These are phyloP conservation scores for Cutaneotrichosporon cavernicola DNA, from an alignment of 1,284 basidiomycete species.

Conservation along the genomic window DNA sequence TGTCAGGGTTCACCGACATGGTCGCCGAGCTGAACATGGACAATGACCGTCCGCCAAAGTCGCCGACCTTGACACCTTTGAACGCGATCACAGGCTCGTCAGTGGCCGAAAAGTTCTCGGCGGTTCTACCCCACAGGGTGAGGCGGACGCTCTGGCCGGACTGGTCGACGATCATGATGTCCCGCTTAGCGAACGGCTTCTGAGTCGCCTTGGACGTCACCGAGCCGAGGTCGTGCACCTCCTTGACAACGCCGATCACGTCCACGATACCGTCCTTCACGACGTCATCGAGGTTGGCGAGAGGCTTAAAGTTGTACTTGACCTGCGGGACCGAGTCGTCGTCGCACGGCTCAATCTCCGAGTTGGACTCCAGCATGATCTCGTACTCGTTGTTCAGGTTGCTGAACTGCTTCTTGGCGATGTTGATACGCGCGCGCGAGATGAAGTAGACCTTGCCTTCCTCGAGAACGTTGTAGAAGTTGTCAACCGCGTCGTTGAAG, in stretches of 20 bases:
- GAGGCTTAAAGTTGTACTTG: slow-evolving; percentile 76
- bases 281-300: slow-evolving; percentile 64
- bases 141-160: slow-evolving; percentile 76
- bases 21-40: slow-evolving; percentile 68
- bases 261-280: slow-evolving; percentile 70
- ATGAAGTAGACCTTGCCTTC: slow-evolving; percentile 93
- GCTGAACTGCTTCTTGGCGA: slow-evolving; percentile 97
- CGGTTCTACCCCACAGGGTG: slow-evolving; percentile 95
- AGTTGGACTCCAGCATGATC: slow-evolving; percentile 77
- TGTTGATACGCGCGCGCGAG: slow-evolving; percentile 84
- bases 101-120: slow-evolving; percentile 68
- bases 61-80: slow-evolving; percentile 92
- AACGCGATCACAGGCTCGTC: slow-evolving; percentile 77
- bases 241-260: slow-evolving; percentile 80
- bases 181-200: slow-evolving; percentile 79
- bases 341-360: slow-evolving; percentile 74
- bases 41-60: slow-evolving; percentile 86
- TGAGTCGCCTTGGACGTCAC: slow-evolving; percentile 72
- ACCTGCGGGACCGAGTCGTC: slow-evolving; percentile 75
- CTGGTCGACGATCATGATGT: slow-evolving; percentile 82
- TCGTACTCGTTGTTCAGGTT: slow-evolving; percentile 93
- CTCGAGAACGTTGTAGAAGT: slow-evolving; percentile 76
- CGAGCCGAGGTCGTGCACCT: slow-evolving; percentile 66
- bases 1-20: slow-evolving; percentile 84
- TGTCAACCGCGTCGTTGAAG: slow-evolving; percentile 85